A percentile compares a stretch with the other conserved stretches of the same genome.
These are phyloP conservation scores for Peronospora farinosa DNA, from an alignment of 352 stramenopile genomes.

Conservation along the genomic window DNA sequence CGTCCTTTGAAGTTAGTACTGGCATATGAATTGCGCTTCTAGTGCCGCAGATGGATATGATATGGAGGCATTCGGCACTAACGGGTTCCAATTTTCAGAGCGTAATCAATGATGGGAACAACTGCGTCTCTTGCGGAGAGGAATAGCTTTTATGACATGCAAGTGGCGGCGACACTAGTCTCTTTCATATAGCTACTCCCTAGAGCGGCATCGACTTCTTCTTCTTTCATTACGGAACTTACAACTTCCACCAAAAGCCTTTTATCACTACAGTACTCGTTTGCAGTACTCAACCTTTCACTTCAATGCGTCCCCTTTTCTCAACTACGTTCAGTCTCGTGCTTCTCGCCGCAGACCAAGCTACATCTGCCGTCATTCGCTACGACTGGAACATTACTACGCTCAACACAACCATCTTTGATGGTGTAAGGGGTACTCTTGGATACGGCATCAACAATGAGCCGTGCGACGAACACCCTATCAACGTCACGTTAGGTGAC, in stretches of 20 bases:
- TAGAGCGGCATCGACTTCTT: background rate
- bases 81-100: slow-evolving; percentile 10
- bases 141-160: slow-evolving; percentile 5
- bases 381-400: slow-evolving; percentile 38
- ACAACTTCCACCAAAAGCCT: slow-evolving; percentile 18
- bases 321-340: slow-evolving; percentile 10
- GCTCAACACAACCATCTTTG: slow-evolving; percentile 30
- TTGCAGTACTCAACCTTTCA: background rate
- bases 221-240: slow-evolving; percentile 26
- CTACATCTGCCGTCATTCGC: slow-evolving; percentile 18
- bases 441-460: slow-evolving; percentile 40
- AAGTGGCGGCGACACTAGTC: background rate
- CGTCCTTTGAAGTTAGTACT: background rate
- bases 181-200: background rate
- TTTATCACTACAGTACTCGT: slow-evolving; percentile 2
- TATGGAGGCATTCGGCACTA: slow-evolving; percentile 4
- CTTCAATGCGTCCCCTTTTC: slow-evolving; percentile 20
- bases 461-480: slow-evolving; percentile 18
- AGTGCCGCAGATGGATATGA: background rate
- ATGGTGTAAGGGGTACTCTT: slow-evolving; percentile 18
- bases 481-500: slow-evolving; percentile 29
- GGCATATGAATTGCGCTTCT: background rate
- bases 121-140: slow-evolving; percentile 16
- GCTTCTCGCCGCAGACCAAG: slow-evolving; percentile 13
- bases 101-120: slow-evolving; percentile 3